Conservation (phyloP, 2,329 filamentous ascomycete species). For the Scortechinia acanthostroma region DNA sequence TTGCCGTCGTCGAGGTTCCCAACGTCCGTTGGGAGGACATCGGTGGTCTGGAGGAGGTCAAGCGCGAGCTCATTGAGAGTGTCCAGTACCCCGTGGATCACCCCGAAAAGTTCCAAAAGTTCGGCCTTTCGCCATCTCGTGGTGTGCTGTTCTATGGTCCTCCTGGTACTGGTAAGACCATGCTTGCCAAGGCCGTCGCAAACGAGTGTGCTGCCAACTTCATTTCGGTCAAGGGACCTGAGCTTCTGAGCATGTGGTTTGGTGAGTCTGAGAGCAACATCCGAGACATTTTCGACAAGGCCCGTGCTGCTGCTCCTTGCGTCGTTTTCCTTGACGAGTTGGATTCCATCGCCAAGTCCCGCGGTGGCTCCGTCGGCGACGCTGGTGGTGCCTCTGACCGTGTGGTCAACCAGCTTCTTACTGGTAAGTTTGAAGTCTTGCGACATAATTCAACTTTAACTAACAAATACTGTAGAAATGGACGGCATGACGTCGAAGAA, state of each 20-base stretch:
- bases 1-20: constrained; percentile 96
- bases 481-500: constrained; percentile 99
- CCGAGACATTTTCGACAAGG: constrained; percentile 99
- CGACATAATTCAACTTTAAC: constrained; percentile 12
- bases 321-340: constrained; percentile 98
- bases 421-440: constrained; percentile 51
- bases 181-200: constrained; percentile 97
- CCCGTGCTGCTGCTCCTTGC: constrained; percentile 91
- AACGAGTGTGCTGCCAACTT: constrained; percentile 99
- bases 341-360: constrained; percentile 98
- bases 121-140: constrained; percentile 91
- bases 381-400: constrained; percentile 97
- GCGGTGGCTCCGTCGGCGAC: constrained; percentile 92
- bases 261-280: constrained; percentile 99
- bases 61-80: constrained; percentile 97
- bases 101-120: constrained; percentile 99
- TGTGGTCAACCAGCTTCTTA: constrained; percentile 98
- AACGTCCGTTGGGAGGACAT: constrained; percentile 99
- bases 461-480: constrained; percentile 66
- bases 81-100: constrained; percentile 99
- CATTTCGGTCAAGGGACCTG: constrained; percentile 97
- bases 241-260: constrained; percentile 99
- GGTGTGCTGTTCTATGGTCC: constrained; percentile 99
- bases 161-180: constrained; percentile 99
- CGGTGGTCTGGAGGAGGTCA: constrained; percentile 94